Conservation (phyloP, 495 filamentous ascomycete species). For the Cryomyces minteri region DNA sequence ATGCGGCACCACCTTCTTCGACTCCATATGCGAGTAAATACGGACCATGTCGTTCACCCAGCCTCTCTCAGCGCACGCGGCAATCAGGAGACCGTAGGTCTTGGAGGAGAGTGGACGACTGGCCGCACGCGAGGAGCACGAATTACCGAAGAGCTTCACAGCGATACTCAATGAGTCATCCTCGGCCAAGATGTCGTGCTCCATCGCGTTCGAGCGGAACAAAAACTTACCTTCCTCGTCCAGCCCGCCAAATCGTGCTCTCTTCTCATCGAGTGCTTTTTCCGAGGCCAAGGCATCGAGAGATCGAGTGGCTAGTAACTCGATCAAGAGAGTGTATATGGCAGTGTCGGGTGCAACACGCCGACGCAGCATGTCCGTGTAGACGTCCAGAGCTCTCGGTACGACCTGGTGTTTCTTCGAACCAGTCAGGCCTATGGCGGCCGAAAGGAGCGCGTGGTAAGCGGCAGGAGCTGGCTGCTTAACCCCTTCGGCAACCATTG, state of each 20-base stretch:
- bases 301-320: constrained; percentile 59
- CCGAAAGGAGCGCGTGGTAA: constrained; percentile 77
- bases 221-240: constrained; percentile 77
- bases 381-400: constrained; percentile 81
- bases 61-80: constrained; percentile 64
- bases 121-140: constrained; percentile 29
- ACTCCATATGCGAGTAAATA: constrained; percentile 79
- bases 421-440: constrained; percentile 55
- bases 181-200: constrained; percentile 64
- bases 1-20: constrained; percentile 46
- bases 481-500: constrained; percentile 59
- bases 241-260: constrained; percentile 65
- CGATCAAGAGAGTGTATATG: constrained; percentile 74
- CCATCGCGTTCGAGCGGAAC: constrained; percentile 69
- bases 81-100: constrained; percentile 65
- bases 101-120: constrained; percentile 43
- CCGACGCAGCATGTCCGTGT: constrained; percentile 86
- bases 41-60: constrained; percentile 73
- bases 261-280: constrained; percentile 52
- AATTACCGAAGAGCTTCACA: constrained; percentile 64
- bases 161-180: constrained; percentile 73
- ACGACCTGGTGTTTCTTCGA: constrained; percentile 55
- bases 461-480: constrained; percentile 53
- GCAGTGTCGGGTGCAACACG: constrained; percentile 62
- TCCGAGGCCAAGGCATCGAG: constrained; percentile 53